These are phyloP conservation scores for Teratosphaeria zuluensis DNA, from an alignment of 2,329 filamentous ascomycete species.

Conservation along the genomic window DNA sequence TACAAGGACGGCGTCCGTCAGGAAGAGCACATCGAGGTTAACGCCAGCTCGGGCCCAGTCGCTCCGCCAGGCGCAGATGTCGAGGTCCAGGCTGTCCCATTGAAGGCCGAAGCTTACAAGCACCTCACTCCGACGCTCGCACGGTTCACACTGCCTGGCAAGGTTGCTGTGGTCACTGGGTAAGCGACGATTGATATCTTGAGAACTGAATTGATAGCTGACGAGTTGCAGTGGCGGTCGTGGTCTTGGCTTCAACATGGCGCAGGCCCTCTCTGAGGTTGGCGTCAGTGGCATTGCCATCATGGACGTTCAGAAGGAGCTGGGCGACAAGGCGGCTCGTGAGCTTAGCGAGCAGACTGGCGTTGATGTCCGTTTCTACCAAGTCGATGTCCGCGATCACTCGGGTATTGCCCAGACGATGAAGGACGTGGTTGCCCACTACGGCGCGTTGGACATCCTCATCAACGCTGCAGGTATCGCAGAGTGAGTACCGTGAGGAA, in stretches of 20 bases:
- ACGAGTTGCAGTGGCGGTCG: slow-evolving; percentile 53
- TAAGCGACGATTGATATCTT: slow-evolving; percentile 28
- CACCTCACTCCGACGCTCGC: slow-evolving; percentile 54
- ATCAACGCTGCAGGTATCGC: slow-evolving; percentile 73
- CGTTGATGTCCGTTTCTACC: slow-evolving; percentile 65
- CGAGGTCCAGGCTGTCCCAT: slow-evolving; percentile 21
- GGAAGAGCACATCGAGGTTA: slow-evolving; percentile 19
- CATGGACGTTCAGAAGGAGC: slow-evolving; percentile 66
- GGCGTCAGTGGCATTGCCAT: slow-evolving; percentile 65
- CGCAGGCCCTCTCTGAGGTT: slow-evolving; percentile 64
- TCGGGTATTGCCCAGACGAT: slow-evolving; percentile 61
- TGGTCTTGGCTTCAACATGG: slow-evolving; percentile 71
- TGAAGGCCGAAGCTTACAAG: slow-evolving; percentile 33
- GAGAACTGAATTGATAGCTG: slow-evolving; percentile 10
- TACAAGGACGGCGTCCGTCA: slow-evolving; percentile 24
- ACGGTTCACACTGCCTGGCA: slow-evolving; percentile 59
- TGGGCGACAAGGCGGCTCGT: slow-evolving; percentile 59
- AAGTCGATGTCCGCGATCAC: slow-evolving; percentile 66
- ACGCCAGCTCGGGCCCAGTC: slow-evolving; percentile 19
- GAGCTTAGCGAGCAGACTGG: slow-evolving; percentile 64
- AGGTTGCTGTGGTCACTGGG: slow-evolving; percentile 65
- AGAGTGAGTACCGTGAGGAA: slow-evolving; percentile 41
- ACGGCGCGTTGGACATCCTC: slow-evolving; percentile 63
- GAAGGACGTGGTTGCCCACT: slow-evolving; percentile 53
- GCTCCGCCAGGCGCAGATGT: slow-evolving; percentile 24